Evolutionary conservation across 169 alveolate genomes (phyloP), one percentile per base, ranked within the genome.

Genomic region (Plasmodium berghei): DNA sequence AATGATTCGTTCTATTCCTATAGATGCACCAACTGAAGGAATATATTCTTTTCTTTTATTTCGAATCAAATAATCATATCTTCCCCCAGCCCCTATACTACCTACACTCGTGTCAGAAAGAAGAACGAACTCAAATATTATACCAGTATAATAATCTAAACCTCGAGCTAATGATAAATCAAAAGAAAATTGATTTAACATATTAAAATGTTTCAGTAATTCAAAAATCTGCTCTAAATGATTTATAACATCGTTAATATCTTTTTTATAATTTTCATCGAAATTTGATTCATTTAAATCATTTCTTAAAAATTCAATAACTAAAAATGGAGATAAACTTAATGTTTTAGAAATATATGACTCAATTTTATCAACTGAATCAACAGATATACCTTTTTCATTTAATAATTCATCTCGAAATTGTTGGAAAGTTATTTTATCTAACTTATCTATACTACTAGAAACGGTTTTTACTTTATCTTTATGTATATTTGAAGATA

Each of bases 71-170:
- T 94, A 96, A 86, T 98, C 99, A 86, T 98, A 98, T 72, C 99
- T 91, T 9, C 99, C 99, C 12, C 99, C 99, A 9, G 99, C 99
- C n/a, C 98, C 99, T 14, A 98, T 96, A 22, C 99, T 97, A 2
- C 99, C 99, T 26, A 98, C 96, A 45, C 93, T 94, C 18, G 90
- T 75, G 22, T 92, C 94, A 12, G 95, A 96, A 10, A 94, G 88
- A 14, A 98, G 90, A 34, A 98, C 98, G 10, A 98, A 99, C 86
- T 98, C 99, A 66, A 96, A 98, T 49, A 98, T 98, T 5, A 98
- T 94, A 0, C 99, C 99, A 12, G 99, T 98, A 91, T 98, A 98
- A 94, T 98, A 98, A 91, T 98, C 99, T 63, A 98, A 94, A 6
- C 99, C 99, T 89, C 99, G 93, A 5, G 99, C 99, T 22, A 98